These are phyloP conservation scores for Pistacia atlantica DNA, from an alignment of 345 rosid species.

Conservation along the genomic window DNA sequence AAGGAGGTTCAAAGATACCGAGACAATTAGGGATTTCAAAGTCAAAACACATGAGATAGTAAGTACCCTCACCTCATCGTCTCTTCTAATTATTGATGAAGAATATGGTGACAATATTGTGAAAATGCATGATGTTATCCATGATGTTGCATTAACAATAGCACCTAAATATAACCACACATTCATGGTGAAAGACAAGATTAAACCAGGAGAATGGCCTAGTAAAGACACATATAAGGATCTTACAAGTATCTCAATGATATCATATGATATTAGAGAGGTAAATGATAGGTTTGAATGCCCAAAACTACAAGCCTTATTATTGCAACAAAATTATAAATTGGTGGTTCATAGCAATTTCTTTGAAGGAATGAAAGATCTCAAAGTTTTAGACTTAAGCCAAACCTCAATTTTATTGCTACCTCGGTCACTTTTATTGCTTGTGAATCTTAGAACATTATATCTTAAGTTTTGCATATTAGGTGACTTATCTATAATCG, in stretches of 20 bases:
- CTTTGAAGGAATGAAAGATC: slow-evolving; percentile 10
- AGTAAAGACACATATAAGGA: neutral
- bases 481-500: slow-evolving; percentile 5
- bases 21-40: neutral
- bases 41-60: neutral
- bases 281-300: neutral
- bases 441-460: neutral
- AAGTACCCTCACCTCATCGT: neutral
- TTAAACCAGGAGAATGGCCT: neutral
- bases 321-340: neutral
- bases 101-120: neutral
- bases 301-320: neutral
- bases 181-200: neutral
- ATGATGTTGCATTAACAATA: neutral
- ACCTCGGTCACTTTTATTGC: neutral
- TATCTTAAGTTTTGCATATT: neutral
- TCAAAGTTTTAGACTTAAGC: neutral
- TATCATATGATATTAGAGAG: neutral
- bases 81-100: neutral
- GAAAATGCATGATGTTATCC: slow-evolving; percentile 1
- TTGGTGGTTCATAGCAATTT: neutral
- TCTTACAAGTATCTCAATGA: slow-evolving; percentile 5
- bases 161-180: neutral
- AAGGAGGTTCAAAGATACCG: neutral
- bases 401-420: neutral